Base-by-base conservation (phyloP, 2,329 filamentous ascomycete species). In the Thielaviopsis musarum region DNA sequence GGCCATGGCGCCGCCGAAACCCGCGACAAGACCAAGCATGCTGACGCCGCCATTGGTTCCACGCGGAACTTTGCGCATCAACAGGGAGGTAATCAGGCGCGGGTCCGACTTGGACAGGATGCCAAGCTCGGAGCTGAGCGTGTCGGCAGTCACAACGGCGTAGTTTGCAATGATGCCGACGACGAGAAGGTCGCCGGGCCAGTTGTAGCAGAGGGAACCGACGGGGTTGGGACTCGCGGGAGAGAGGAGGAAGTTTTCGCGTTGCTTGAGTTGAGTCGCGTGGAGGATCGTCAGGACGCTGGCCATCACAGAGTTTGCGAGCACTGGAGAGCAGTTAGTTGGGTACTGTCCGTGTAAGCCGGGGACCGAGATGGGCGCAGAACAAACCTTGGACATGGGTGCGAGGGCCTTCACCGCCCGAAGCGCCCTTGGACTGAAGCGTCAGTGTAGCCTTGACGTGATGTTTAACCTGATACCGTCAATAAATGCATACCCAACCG, bases 41-140 rank as follows among this genome's bases (percentile, higher is more conserved):
- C 89, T 94, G 9, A 98, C 88, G 17, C 91, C 93, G 34, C 93
- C 93, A 68, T 98, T 98, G 51, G 93, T 97, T 56, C 93, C 93
- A 1, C 81, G 85, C 0, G 93, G 91, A 0, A 97, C 93, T 64
- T 81, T 79, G 61, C 87, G 84, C 66, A 93, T 77, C 4, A 73
- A 82, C 17, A 79, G 82, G 15, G 87, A 91, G 3, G 89, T 96
- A 68, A 98, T 91, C 45, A 98, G 80, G 41, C 91, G 83, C 9
- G 93, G 93, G 52, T 81, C 74, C 24, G 78, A 78, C 61, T 77
- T 81, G 6, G 91, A 86, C 13, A 98, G 77, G 60, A 98, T 98
- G 15, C 93, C 93, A 21, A 98, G 82, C 73, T 98, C 93, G 12
- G 90, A 95, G 60, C 87, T 91, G 69, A 96, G 93, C 0, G 93